Percentiles rank a stretch among this genome's conserved stretches.
Conservation (phyloP, 1,139 yeast species). For the Sugiyamaella xylanicola region DNA sequence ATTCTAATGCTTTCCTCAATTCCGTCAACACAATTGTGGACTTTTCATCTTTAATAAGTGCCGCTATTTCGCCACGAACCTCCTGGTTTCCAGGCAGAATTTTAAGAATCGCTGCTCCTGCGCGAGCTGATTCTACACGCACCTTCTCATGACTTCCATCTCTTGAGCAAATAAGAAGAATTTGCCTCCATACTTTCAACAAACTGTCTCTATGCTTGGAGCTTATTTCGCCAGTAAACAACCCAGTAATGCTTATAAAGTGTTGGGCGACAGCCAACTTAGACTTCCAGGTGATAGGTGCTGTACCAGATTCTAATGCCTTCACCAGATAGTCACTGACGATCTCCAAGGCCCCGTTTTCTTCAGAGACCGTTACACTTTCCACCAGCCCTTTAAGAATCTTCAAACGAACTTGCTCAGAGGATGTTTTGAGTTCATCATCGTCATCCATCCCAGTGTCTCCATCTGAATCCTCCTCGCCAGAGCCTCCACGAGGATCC, state of each 20-base stretch:
- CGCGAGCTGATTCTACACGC: slow-evolving; percentile 52
- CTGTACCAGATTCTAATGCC: slow-evolving; percentile 7
- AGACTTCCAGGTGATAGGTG: slow-evolving; percentile 43
- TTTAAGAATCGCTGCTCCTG: slow-evolving; percentile 40
- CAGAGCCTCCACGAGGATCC: slow-evolving; percentile 25
- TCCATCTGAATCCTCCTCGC: slow-evolving; percentile 35
- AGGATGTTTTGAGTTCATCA: slow-evolving; percentile 9
- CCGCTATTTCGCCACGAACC: slow-evolving; percentile 20
- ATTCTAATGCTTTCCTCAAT: slow-evolving; percentile 22
- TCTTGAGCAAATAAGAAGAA: slow-evolving; percentile 43
- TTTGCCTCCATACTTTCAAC: slow-evolving; percentile 38
- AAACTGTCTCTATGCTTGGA: slow-evolving; percentile 22
- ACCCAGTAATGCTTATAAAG: slow-evolving; percentile 1
- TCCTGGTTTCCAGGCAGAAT: slow-evolving; percentile 20
- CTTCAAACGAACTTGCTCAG: slow-evolving; percentile 46
- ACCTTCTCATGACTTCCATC: slow-evolving; percentile 63
- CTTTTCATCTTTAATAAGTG: slow-evolving; percentile 26
- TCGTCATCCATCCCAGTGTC: slow-evolving; percentile 28
- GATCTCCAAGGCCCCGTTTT: slow-evolving; percentile 14
- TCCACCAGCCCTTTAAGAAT: slow-evolving; percentile 37
- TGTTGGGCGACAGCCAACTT: slow-evolving; percentile 24
- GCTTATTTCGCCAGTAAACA: background rate
- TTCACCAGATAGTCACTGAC: slow-evolving; percentile 12
- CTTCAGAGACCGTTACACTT: slow-evolving; percentile 29
- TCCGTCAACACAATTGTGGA: slow-evolving; percentile 33